phyloP scores from a whole-genome alignment of 768 basidiomycete species.

The Tephrocybe rancida region DNA sequence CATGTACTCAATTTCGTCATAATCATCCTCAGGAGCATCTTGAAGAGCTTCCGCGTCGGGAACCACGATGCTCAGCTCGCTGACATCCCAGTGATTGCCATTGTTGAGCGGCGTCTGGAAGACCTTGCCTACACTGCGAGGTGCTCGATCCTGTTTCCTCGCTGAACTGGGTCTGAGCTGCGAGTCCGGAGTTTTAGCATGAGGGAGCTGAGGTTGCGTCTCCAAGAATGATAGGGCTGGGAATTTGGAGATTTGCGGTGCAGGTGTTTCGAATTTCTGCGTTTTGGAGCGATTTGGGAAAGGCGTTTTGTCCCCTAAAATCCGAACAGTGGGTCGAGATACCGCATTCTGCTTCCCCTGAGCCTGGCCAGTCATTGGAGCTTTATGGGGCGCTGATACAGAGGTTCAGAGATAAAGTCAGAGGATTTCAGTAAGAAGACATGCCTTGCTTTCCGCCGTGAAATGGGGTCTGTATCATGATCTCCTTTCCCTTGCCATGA shows the following conservation, averaged over 20 bases:
- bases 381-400: constrained; percentile 21
- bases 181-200: constrained; percentile 37
- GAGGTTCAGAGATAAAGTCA: background rate
- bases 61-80: constrained; percentile 45
- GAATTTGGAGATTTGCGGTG: constrained; percentile 35
- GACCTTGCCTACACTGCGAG: constrained; percentile 46
- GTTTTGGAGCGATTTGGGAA: constrained; percentile 60
- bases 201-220: constrained; percentile 18
- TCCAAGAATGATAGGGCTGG: constrained; percentile 28
- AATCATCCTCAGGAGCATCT: constrained; percentile 34
- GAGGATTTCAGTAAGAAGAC: constrained; percentile 4
- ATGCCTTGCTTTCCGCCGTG: constrained; percentile 34
- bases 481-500: constrained; percentile 47
- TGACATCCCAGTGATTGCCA: constrained; percentile 79
- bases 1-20: constrained; percentile 56
- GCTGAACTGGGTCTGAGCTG: constrained; percentile 67
- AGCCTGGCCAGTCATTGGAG: constrained; percentile 22
- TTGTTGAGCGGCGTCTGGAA: constrained; percentile 70
- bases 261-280: constrained; percentile 34
- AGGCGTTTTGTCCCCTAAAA: constrained; percentile 77
- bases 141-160: constrained; percentile 62
- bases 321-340: constrained; percentile 37
- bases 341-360: constrained; percentile 21
- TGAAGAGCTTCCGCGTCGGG: constrained; percentile 30
- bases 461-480: constrained; percentile 35